A percentile compares a stretch with the other conserved stretches of the same genome.
phyloP scores from a whole-genome alignment of 2,329 filamentous ascomycete species.

The Esteya vermicola region DNA sequence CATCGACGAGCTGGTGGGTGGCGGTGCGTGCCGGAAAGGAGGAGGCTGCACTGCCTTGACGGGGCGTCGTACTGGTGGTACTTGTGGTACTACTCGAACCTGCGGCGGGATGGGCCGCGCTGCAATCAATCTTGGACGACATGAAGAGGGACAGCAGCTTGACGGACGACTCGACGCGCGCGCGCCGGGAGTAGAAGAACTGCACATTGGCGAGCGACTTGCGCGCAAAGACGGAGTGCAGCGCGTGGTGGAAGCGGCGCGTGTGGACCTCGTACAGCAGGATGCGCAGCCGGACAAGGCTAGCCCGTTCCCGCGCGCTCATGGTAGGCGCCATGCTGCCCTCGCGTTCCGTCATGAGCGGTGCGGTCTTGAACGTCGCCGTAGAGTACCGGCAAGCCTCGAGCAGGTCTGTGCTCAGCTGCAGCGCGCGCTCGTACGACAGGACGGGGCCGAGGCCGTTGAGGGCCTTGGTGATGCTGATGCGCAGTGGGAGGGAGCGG shows the following conservation, averaged over 20 bases:
- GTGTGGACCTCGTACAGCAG: slow-evolving; percentile 10
- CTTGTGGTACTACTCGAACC: no score
- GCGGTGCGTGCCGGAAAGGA: background rate
- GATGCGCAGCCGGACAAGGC: slow-evolving; percentile 7
- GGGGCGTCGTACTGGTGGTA: no score
- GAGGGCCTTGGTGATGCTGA: slow-evolving; percentile 8
- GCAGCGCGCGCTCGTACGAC: slow-evolving; percentile 11
- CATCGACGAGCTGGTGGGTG: background rate
- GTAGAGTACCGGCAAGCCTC: slow-evolving; percentile 8
- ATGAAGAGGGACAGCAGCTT: slow-evolving; percentile 6
- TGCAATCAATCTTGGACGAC: background rate
- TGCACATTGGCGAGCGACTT: slow-evolving; percentile 7
- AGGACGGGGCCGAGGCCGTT: slow-evolving; percentile 9
- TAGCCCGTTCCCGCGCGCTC: slow-evolving; percentile 2
- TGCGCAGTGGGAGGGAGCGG: slow-evolving; percentile 8
- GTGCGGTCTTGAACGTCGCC: slow-evolving; percentile 2
- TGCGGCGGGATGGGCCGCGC: no score
- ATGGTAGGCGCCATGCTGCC: no score
- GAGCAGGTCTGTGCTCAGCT: slow-evolving; percentile 10
- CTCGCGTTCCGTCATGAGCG: background rate
- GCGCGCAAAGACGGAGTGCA: slow-evolving; percentile 12
- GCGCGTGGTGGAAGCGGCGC: slow-evolving; percentile 11
- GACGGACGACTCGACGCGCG: slow-evolving; percentile 10
- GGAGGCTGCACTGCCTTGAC: no score
- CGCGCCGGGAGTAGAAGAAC: slow-evolving; percentile 11